A percentile compares a stretch with the other conserved stretches of the same genome.
These are phyloP conservation scores for Ascochyta viciae-villosae DNA, from an alignment of 2,329 filamentous ascomycete species.

Conservation along the genomic window DNA sequence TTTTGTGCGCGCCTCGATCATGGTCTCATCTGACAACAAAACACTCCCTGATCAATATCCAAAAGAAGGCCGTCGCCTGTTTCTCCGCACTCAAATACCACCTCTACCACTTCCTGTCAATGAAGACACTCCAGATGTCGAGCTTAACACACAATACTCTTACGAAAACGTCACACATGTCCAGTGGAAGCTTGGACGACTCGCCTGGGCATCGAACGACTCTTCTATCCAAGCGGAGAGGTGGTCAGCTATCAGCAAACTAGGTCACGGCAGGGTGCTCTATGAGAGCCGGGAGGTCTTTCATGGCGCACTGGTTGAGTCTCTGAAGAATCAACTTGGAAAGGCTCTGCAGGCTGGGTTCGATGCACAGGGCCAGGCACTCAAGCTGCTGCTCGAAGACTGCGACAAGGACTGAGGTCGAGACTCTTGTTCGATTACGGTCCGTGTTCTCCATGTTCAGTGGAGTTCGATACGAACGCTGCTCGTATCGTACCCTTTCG, in stretches of 20 bases:
- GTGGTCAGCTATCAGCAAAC: constrained; percentile 39
- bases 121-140: constrained; percentile 34
- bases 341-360: constrained; percentile 33
- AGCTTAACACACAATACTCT: constrained; percentile 29
- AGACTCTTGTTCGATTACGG: neutral
- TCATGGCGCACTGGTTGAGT: constrained; percentile 23
- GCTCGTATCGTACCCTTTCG: neutral
- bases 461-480: neutral
- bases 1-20: constrained; percentile 38
- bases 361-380: constrained; percentile 36
- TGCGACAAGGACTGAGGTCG: neutral
- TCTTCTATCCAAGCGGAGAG: constrained; percentile 26
- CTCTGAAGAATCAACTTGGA: constrained; percentile 22
- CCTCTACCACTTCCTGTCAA: constrained; percentile 38
- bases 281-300: constrained; percentile 45
- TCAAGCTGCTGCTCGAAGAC: constrained; percentile 33
- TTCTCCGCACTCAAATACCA: constrained; percentile 40
- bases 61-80: constrained; percentile 29
- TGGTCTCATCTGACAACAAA: constrained; percentile 26
- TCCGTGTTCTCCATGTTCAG: neutral
- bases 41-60: constrained; percentile 36
- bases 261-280: constrained; percentile 32
- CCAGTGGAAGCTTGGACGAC: constrained; percentile 30
- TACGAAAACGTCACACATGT: constrained; percentile 41
- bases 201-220: constrained; percentile 37